Base-by-base conservation (phyloP, 352 stramenopile species). In the Sclerospora graminicola region DNA sequence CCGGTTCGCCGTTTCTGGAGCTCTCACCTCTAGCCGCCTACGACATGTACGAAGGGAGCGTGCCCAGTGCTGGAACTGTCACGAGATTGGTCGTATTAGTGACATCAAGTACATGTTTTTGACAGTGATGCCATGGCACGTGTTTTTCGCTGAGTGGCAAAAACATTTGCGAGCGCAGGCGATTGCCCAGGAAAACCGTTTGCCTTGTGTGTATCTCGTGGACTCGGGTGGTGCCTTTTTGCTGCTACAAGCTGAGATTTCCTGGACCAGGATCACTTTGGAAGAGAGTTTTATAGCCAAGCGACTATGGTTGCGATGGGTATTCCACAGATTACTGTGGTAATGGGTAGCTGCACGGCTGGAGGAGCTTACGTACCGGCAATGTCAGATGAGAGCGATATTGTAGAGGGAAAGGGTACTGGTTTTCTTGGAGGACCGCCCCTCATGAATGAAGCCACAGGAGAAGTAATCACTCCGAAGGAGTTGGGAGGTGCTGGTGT, bases 121-220 rank as follows among this genome's bases (percentile, higher is more conserved):
- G 95, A 84, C 27, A 99, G 99, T 65, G 96, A 99, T 75, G 95
- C 96, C 5, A 99, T 95, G 0, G 96, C 15, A 98, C 95, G 0
- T 99, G 98, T 63, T 98, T 97, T 62, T 95, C 96, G 1, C 89
- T 99, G 57, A 99, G 95, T 1, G 95, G 98, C 27, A 98, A 98
- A 99, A 99, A 54, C 84, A 97, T 57, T 38, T 97, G 34, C 64
- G 89, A n/a, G 87, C 87, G 4, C 85, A 97, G 62, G 92, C 98
- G 54, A 97, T 99, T 52, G 96, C 96, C 0, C 52, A 75, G 53
- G 82, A 98, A 47, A 98, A 98, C 58, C 59, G 82, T 16, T 60
- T 99, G 30, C 95, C 96, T 2, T 99, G 96, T 48, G 82, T 99
- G 27, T 99, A 98, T 63, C 61, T 99, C 40, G 94, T 98, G 5